Percentiles rank a stretch among this genome's conserved stretches.
phyloP scores from a whole-genome alignment of 768 basidiomycete genomes.

The Macrolepiota fuliginosa region DNA sequence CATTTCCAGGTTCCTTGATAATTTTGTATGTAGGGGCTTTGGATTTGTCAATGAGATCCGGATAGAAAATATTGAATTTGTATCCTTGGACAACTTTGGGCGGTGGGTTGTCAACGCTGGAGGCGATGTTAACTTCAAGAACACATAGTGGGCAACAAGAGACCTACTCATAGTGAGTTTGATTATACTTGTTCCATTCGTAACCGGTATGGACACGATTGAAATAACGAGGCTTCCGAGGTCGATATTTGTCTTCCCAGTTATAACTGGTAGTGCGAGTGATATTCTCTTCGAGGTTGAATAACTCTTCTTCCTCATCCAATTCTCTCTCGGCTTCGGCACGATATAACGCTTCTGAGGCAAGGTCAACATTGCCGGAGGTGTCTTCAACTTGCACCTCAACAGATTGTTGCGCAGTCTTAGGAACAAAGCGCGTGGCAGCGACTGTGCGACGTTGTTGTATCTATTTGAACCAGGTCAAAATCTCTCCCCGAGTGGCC shows the following conservation, averaged over 20 bases:
- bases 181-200: constrained; percentile 99
- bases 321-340: constrained; percentile 91
- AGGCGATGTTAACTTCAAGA: constrained; percentile 15
- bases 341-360: constrained; percentile 86
- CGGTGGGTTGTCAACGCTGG: constrained; percentile 94
- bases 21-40: constrained; percentile 97
- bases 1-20: constrained; percentile 90
- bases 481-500: neutral
- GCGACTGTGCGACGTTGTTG: constrained; percentile 79
- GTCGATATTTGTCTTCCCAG: constrained; percentile 99
- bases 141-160: constrained; percentile 8
- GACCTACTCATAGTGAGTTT: constrained; percentile 97
- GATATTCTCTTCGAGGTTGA: constrained; percentile 91
- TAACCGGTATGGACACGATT: constrained; percentile 99
- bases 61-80: constrained; percentile 99
- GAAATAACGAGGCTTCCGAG: constrained; percentile 96
- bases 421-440: constrained; percentile 85
- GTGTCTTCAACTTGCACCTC: constrained; percentile 57
- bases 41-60: constrained; percentile 97
- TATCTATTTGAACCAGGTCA: constrained; percentile 43
- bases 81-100: constrained; percentile 99
- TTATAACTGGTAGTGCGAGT: constrained; percentile 83
- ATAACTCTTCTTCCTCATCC: constrained; percentile 94
- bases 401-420: constrained; percentile 56
- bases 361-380: constrained; percentile 69